These are phyloP conservation scores for Candida parachauliodes DNA, from an alignment of 805 yeast genomes.

Conservation along the genomic window DNA sequence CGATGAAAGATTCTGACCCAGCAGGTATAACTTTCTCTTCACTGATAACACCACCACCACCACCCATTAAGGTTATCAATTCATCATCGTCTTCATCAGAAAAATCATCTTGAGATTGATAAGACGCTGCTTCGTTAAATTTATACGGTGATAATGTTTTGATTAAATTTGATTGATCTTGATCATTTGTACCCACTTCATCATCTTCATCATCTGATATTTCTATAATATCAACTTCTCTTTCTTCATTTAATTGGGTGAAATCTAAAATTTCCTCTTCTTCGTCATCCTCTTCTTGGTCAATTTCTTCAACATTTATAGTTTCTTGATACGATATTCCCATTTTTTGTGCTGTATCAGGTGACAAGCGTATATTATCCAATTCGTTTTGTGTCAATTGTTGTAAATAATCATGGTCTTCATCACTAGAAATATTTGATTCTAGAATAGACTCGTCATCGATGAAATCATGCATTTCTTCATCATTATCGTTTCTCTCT, in stretches of 20 bases:
- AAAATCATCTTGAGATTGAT: constrained; percentile 16
- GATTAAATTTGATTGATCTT: constrained; percentile 8
- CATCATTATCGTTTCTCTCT: constrained; percentile 28
- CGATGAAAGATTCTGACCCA: constrained; percentile 55
- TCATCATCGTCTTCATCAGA: constrained; percentile 38
- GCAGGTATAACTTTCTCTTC: constrained; percentile 12
- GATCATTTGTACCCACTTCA: constrained; percentile 24
- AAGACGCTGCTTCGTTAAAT: not conserved
- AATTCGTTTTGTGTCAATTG: constrained; percentile 16
- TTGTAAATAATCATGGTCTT: not conserved
- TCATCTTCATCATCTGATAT: constrained; percentile 35
- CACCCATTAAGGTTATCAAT: constrained; percentile 17
- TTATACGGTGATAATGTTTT: constrained; percentile 4
- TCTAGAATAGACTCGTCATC: constrained; percentile 9
- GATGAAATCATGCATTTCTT: constrained; percentile 22
- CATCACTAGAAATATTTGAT: constrained; percentile 1
- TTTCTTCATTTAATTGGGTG: constrained; percentile 40
- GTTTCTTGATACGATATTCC: constrained; percentile 29
- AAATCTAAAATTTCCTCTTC: constrained; percentile 14
- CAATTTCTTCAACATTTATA: no score
- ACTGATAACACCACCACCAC: constrained; percentile 18
- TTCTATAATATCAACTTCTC: constrained; percentile 35
- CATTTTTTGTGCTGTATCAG: constrained; percentile 28
- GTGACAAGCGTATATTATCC: constrained; percentile 26
- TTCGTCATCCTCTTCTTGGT: constrained; percentile 14